These are phyloP conservation scores for Trichoderma erinaceum DNA, from an alignment of 495 filamentous ascomycete genomes.

Conservation along the genomic window DNA sequence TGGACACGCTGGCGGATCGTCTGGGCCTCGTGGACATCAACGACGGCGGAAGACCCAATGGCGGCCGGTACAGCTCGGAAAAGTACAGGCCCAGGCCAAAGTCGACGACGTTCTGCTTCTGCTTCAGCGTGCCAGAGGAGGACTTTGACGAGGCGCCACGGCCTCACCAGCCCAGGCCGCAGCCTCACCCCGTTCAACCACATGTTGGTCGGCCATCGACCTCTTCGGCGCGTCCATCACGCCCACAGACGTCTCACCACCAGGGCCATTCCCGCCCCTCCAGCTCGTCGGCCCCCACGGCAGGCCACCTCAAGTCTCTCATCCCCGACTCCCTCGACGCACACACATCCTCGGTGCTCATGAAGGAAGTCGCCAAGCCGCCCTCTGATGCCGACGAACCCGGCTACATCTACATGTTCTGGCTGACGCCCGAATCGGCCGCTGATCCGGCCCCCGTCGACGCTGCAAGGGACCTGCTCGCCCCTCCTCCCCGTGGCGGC, in stretches of 20 bases:
- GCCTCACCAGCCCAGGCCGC: slow-evolving; percentile 21
- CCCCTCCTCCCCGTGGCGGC: slow-evolving; percentile 31
- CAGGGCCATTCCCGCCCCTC: slow-evolving; percentile 26
- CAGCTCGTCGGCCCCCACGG: slow-evolving; percentile 33
- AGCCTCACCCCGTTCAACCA: slow-evolving; percentile 22
- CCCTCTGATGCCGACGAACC: slow-evolving; percentile 71
- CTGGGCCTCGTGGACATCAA: slow-evolving; percentile 62
- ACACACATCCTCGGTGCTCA: slow-evolving; percentile 56
- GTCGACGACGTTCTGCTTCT: slow-evolving; percentile 37
- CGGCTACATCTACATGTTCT: slow-evolving; percentile 98
- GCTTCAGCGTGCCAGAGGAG: slow-evolving; percentile 39
- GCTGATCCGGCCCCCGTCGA: slow-evolving; percentile 47
- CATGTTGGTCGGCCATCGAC: slow-evolving; percentile 26
- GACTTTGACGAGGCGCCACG: slow-evolving; percentile 32
- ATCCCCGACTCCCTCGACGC: slow-evolving; percentile 60
- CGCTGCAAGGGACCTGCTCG: slow-evolving; percentile 53
- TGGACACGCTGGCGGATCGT: slow-evolving; percentile 76
- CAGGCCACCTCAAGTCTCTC: slow-evolving; percentile 35
- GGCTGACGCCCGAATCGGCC: slow-evolving; percentile 61
- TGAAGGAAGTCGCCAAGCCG: slow-evolving; percentile 76
- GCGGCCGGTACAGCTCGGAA: slow-evolving; percentile 24
- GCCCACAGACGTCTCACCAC: slow-evolving; percentile 27
- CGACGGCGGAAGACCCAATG: slow-evolving; percentile 18
- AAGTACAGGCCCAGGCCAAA: slow-evolving; percentile 18
- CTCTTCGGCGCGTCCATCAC: slow-evolving; percentile 25